Evolutionary conservation across 169 alveolate genomes (phyloP).

Genomic region (Babesia ovata): DNA sequence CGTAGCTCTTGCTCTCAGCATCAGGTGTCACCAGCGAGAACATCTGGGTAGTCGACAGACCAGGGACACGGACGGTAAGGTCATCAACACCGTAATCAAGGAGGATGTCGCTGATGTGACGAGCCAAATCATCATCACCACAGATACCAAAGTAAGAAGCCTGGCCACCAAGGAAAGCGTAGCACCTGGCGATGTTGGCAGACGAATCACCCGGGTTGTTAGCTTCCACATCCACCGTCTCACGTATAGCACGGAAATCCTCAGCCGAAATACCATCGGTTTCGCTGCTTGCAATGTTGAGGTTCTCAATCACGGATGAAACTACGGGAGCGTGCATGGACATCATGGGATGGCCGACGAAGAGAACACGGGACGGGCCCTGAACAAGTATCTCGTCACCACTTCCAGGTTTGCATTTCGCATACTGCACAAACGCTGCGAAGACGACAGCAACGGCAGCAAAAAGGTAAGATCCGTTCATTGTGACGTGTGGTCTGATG

Average conservation of each 20-base stretch:
- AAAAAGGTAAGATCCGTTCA: neutral
- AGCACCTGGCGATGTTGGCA: neutral
- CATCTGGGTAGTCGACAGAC: neutral
- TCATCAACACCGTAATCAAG: neutral
- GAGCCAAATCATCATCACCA: neutral
- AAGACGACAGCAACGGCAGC: neutral
- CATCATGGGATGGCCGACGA: constrained; percentile 31
- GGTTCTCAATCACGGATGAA: constrained; percentile 1
- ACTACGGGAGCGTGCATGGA: constrained; percentile 18
- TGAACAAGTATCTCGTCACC: constrained; percentile 2
- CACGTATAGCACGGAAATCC: too few species aligned
- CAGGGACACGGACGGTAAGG: neutral
- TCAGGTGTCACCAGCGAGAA: neutral
- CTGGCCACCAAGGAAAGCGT: neutral
- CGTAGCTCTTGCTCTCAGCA: neutral
- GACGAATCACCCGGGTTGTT: neutral
- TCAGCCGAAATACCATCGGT: too few species aligned
- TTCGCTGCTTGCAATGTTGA: neutral
- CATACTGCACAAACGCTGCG: too few species aligned
- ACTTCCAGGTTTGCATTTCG: too few species aligned
- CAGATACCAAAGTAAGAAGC: neutral
- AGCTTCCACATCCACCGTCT: too few species aligned
- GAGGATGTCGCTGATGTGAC: neutral
- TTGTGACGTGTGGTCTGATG: neutral
- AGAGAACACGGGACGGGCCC: constrained; percentile 20